Base-by-base conservation (phyloP, 257 asterid genomes). In the Mentha longifolia region DNA sequence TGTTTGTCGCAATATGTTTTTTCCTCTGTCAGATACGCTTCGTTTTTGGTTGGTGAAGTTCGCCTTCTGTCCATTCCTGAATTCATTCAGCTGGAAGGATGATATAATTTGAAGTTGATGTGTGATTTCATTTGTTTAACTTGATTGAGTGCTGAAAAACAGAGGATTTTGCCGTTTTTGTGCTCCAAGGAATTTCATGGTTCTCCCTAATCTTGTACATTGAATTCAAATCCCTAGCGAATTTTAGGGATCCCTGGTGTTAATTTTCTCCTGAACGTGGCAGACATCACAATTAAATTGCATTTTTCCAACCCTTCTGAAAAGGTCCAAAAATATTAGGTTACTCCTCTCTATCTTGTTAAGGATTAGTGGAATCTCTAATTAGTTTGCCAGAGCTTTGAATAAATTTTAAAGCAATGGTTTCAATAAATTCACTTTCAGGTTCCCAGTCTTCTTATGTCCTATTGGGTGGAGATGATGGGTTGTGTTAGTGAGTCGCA, bases 121-220 rank as follows among this genome's bases (percentile, higher is more conserved):
- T 43, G 51, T 74, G 71, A 39, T 63, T 47, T 41, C 51, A 67
- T 66, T 47, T 13, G 61, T 64, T 52, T 74, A 33, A 49, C 50
- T 45, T 49, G 52, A 68, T 62, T 54, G 75, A 14, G 50, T 22
- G 60, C 50, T 59, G 17, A 33, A 62, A 63, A 46, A n/a, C 56
- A 17, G 64, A n/a, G 69, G 31, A 13, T 60, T 47, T 35, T 66
- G 25, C 55, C 13, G 66, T 30, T 61, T 17, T 30, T n/a, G n/a
- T n/a, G n/a, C n/a, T n/a, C n/a, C n/a, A 39, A 25, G 52, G 61
- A 14, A 59, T 65, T 65, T 25, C 19, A 1, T 31, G 35, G 62
- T 63, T 31, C 61, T 33, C 37, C 37, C 7, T 2, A 33, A 33
- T 72, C 7, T 68, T 61, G 47, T 71, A 13, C 50, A 65, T 52